Evolutionary conservation across 228 moss, liverwort and hornwort genomes (phyloP), one percentile per base, ranked within the genome.

Genomic region (Sphagnum fallax): DNA sequence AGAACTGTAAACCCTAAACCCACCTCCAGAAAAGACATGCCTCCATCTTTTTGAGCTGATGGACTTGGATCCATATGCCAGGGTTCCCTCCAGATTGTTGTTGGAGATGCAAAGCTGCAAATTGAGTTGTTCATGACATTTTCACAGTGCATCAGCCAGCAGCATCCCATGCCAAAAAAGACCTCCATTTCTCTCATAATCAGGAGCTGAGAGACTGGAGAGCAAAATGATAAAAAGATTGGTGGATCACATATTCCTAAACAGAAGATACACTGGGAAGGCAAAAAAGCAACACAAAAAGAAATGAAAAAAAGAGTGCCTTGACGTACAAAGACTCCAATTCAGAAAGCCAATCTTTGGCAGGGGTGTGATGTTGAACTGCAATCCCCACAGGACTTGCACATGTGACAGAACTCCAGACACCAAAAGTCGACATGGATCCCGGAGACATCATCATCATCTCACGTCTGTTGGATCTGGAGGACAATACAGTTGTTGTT

Each of bases 61-160:
- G 87, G 75, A 53, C 83, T 74, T 53, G 87, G 73, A 67, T 93
- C 97, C 63, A 97, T 73, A 64, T 84, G 88, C 88, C 91, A 93
- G 4, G 97, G 97, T 50, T 91, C 93, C 78, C 85, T 83, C 97
- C 97, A 97, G 12, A 88, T 81, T 8, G 89, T 79, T 6, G 91
- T 80, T 57, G 93, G 93, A 69, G 91, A 93, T 51, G 80, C 86
- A 52, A 92, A 83, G 58, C 74, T 74, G 0, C 75, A 68, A 18
- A 81, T 84, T 32, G 32, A 1, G 32, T 32, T 32, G 70, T 71
- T 80, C 51, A 87, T 60, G 11, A 78, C 76, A 78, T 74, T 80
- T 63, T 32, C 32, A 32, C 32, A 32, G 2, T 2, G 32, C 32
- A 32, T 32, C 32, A 32, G 32, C 32, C 32, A 32, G 32, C 32